phyloP scores from a whole-genome alignment of 2,329 filamentous ascomycete species.

The Fusarium equiseti region DNA sequence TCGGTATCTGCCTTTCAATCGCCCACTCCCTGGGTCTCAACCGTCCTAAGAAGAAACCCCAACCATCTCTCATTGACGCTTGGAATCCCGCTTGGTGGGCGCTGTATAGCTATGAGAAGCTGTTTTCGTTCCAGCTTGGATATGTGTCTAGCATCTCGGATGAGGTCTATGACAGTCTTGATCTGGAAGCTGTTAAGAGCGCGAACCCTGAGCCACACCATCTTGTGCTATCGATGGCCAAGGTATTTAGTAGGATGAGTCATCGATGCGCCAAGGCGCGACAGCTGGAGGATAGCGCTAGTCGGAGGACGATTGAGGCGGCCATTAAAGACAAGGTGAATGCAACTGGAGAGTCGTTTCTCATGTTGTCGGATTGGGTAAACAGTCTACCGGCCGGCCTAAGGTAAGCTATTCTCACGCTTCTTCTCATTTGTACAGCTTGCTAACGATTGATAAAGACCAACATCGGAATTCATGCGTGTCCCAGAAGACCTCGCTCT shows the following conservation, averaged over 20 bases:
- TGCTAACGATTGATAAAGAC: fast-evolving
- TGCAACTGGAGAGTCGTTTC: neutral
- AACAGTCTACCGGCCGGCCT: neutral
- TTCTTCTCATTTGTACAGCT: too few species aligned
- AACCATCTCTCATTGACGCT: fast-evolving
- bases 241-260: neutral
- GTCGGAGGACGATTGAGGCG: neutral
- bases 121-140: neutral
- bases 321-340: slow-evolving; percentile 6
- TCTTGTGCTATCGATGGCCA: neutral
- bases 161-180: neutral
- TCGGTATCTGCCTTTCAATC: neutral
- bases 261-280: slow-evolving; percentile 5
- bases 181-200: fast-evolving
- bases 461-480: neutral
- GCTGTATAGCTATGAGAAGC: slow-evolving; percentile 11
- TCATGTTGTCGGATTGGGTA: neutral
- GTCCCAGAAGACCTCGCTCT: neutral
- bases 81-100: slow-evolving; percentile 18
- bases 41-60: fast-evolving
- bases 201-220: fast-evolving
- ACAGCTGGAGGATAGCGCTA: slow-evolving; percentile 7
- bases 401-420: neutral
- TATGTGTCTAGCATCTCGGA: neutral
- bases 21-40: neutral